phyloP scores from a whole-genome alignment of 2,329 filamentous ascomycete species.

The Neonectria hederae region DNA sequence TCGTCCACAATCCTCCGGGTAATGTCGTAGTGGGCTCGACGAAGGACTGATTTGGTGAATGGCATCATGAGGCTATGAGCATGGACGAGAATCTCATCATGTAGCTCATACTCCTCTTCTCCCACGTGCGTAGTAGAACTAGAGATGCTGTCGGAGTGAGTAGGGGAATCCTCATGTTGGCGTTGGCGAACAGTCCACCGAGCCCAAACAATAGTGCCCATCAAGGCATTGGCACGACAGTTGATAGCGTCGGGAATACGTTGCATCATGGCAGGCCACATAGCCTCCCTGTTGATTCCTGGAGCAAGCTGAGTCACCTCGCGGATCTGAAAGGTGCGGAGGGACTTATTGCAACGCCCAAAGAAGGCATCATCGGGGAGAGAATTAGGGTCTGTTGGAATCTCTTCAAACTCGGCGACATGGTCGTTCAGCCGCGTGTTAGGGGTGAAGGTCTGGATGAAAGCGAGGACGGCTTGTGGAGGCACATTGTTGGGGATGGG shows the following conservation, averaged over 20 bases:
- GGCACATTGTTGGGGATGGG: neutral
- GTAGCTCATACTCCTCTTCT: conserved; percentile 40
- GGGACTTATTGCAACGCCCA: neutral
- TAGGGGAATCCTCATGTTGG: neutral
- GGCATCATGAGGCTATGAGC: conserved; percentile 44
- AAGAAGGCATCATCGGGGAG: conserved; percentile 3
- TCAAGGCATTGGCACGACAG: conserved; percentile 51
- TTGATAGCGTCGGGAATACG: conserved; percentile 50
- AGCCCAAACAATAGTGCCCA: conserved; percentile 50
- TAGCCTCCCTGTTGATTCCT: conserved; percentile 49
- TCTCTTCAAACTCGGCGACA: conserved; percentile 3
- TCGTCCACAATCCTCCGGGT: conserved; percentile 43
- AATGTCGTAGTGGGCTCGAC: conserved; percentile 38
- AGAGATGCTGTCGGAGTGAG: conserved; percentile 15
- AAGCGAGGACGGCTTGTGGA: neutral
- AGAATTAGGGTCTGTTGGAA: neutral
- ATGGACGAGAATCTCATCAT: conserved; percentile 41
- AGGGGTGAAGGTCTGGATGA: neutral
- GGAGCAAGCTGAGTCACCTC: conserved; percentile 47
- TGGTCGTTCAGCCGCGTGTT: neutral
- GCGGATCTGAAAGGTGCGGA: conserved; percentile 16
- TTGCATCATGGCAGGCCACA: conserved; percentile 55
- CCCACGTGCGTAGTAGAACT: conserved; percentile 20
- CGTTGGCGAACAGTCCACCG: conserved; percentile 38
- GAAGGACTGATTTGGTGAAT: conserved; percentile 39